A percentile compares a stretch with the other conserved stretches of the same genome.
phyloP scores from a whole-genome alignment of 768 basidiomycete genomes.

The Podaxis sp. region DNA sequence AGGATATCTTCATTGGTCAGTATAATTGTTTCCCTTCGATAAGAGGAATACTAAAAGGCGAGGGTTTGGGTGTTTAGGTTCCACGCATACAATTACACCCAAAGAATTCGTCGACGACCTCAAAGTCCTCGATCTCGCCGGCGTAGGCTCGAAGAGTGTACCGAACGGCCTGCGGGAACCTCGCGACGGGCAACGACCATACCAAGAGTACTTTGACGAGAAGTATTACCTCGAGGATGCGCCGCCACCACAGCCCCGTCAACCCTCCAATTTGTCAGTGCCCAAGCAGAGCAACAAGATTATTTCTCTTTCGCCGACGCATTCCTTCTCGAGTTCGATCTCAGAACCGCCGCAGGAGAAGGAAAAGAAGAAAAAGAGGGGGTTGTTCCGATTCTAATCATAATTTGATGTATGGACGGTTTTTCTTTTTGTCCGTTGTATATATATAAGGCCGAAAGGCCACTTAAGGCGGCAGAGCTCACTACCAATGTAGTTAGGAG shows the following conservation, averaged over 20 bases:
- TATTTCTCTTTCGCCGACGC: conserved; percentile 52
- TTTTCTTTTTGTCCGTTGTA: neutral
- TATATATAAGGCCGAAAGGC: neutral
- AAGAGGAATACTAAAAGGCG: neutral
- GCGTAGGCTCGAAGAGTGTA: conserved; percentile 71
- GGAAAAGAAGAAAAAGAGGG: conserved; percentile 79
- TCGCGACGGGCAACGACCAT: conserved; percentile 45
- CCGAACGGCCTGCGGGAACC: conserved; percentile 68
- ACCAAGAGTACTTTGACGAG: conserved; percentile 80
- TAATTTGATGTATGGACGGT: neutral
- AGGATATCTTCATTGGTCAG: conserved; percentile 90
- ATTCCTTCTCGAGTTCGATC: conserved; percentile 47
- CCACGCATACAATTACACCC: conserved; percentile 85
- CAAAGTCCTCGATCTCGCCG: conserved; percentile 83
- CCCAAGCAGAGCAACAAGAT: conserved; percentile 31
- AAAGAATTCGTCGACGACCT: conserved; percentile 84
- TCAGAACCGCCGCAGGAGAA: conserved; percentile 45
- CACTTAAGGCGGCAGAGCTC: too few species aligned
- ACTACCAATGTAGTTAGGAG: too few species aligned
- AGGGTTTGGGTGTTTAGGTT: conserved; percentile 52
- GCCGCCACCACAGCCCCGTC: conserved; percentile 47
- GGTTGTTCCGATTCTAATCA: conserved; percentile 63
- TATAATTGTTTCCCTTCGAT: neutral
- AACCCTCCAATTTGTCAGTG: conserved; percentile 34
- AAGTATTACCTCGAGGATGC: conserved; percentile 71